Conservation (phyloP, 208 protist species). For the Acanthamoeba healyi region DNA sequence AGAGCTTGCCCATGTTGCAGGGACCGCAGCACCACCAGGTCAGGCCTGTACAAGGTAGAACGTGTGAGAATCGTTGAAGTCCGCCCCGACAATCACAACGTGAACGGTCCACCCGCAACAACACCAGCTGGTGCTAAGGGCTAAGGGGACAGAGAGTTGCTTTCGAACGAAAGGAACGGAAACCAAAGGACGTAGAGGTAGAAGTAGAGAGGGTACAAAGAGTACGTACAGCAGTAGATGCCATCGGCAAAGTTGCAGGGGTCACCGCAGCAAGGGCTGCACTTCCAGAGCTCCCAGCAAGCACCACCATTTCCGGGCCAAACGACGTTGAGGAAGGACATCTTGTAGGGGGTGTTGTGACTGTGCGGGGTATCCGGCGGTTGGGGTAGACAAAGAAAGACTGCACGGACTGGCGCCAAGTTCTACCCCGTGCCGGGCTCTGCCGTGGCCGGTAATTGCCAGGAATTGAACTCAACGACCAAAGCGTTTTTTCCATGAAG, state of each 20-base stretch:
- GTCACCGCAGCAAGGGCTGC: slow-evolving; percentile 58
- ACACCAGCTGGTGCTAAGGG: too few relatives aligned
- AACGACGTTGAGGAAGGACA: slow-evolving; percentile 59
- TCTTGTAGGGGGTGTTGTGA: background rate
- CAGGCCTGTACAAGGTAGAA: background rate
- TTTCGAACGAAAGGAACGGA: too few relatives aligned
- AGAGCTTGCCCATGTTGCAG: slow-evolving; percentile 61
- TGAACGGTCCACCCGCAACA: too few relatives aligned
- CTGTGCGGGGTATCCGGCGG: too few relatives aligned
- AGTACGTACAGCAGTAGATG: slow-evolving; percentile 48
- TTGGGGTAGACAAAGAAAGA: background rate
- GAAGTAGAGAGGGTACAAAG: background rate
- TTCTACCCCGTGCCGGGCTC: too few relatives aligned
- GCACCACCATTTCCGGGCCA: slow-evolving; percentile 62
- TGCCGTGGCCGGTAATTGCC: too few relatives aligned
- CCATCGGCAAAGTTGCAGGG: slow-evolving; percentile 60
- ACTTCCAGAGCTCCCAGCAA: slow-evolving; percentile 69
- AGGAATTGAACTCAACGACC: too few relatives aligned
- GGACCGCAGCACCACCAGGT: slow-evolving; percentile 59
- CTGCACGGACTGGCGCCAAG: too few relatives aligned
- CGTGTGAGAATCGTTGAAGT: background rate
- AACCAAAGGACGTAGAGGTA: background rate
- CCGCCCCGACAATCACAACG: background rate
- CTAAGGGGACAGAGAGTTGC: too few relatives aligned
- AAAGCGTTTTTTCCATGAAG: too few relatives aligned